These are phyloP conservation scores for Selaginella tamariscina DNA, from an alignment of 75 land plant species.

Conservation along the genomic window DNA sequence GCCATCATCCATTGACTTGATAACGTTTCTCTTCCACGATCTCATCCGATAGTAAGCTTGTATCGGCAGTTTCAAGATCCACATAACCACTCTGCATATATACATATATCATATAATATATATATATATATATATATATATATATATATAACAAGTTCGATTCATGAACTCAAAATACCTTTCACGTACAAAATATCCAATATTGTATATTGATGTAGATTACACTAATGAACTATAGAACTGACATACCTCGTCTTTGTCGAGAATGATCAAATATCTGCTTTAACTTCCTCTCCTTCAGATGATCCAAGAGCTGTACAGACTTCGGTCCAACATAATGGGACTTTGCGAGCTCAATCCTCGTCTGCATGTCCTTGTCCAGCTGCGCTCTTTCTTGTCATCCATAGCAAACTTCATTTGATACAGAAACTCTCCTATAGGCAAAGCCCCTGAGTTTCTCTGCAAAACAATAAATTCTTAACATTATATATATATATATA, in stretches of 20 bases:
- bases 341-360: constrained; percentile 22
- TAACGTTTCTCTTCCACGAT: constrained; percentile 18
- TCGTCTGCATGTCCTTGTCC: constrained; percentile 16
- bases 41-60: constrained; percentile 14
- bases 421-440: constrained; percentile 31
- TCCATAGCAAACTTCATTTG: constrained; percentile 25
- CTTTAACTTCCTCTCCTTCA: constrained; percentile 14
- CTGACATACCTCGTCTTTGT: constrained; percentile 24
- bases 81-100: constrained; percentile 28
- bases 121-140: too few species aligned
- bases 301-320: constrained; percentile 20
- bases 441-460: constrained; percentile 31
- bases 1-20: not conserved
- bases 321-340: constrained; percentile 25
- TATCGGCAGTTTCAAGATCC: constrained; percentile 20
- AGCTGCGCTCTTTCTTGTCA: constrained; percentile 15
- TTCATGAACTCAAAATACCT: too few species aligned
- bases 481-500: not conserved
- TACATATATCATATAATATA: too few species aligned
- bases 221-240: not conserved
- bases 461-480: constrained; percentile 11
- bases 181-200: too few species aligned
- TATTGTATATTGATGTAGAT: too few species aligned
- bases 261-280: constrained; percentile 28
- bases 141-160: too few species aligned